Evolutionary conservation across 257 asterid genomes (phyloP).

Genomic region (Solanum pinnatisectum): DNA sequence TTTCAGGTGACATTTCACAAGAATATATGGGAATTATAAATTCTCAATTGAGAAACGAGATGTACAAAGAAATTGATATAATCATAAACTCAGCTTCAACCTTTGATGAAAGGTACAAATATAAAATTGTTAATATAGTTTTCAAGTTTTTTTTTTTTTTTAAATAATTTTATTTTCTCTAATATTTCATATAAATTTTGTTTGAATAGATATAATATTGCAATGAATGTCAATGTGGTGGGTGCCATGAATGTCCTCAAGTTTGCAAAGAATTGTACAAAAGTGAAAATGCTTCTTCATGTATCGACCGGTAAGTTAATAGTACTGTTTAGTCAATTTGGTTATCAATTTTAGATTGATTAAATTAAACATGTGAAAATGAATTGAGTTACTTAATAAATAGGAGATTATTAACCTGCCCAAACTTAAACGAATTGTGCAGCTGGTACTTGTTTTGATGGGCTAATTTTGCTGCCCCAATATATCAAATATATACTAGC

Average conservation of each 20-base stretch:
- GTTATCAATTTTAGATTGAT: too few species aligned
- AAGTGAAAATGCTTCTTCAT: background rate
- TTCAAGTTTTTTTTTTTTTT: background rate
- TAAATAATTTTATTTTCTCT: background rate
- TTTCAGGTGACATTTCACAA: constrained; percentile 13
- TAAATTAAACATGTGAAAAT: too few species aligned
- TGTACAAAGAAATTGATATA: constrained; percentile 31
- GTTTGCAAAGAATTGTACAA: constrained; percentile 7
- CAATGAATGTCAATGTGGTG: background rate
- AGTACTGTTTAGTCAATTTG: too few species aligned
- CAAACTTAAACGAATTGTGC: too few species aligned
- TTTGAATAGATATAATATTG: constrained; percentile 1
- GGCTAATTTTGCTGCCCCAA: background rate
- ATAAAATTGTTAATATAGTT: background rate
- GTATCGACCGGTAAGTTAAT: constrained; percentile 2
- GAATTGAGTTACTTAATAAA: too few species aligned
- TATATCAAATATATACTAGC: background rate
- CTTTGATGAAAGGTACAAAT: constrained; percentile 21
- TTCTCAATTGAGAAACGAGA: constrained; percentile 10
- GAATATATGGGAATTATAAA: constrained; percentile 14
- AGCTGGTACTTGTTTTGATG: too few species aligned
- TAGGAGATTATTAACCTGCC: background rate
- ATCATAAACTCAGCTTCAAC: constrained; percentile 19
- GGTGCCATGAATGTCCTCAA: constrained; percentile 5
- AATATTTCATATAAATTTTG: background rate